Base-by-base conservation (phyloP, 108 stramenopile species). In the Seminavis robusta region DNA sequence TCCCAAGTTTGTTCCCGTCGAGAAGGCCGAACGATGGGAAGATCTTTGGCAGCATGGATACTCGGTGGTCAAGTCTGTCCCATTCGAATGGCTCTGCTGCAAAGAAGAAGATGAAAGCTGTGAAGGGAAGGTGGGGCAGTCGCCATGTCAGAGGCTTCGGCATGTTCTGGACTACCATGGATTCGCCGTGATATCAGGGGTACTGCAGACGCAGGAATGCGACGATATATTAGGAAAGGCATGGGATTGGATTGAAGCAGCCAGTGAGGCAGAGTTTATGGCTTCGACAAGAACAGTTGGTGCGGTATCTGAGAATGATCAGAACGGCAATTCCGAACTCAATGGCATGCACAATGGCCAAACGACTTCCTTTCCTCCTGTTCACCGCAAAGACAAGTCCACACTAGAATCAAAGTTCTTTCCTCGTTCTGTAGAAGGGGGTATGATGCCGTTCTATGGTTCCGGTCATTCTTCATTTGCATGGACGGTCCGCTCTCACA, bases 381-480 rank as follows among this genome's bases (percentile, higher is more conserved):
- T 49, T 56, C 54, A 54, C n/a, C 17, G 47, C 17, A 23, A n/a
- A n/a, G n/a, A n/a, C n/a, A n/a, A n/a, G n/a, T n/a, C n/a, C n/a
- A n/a, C n/a, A n/a, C n/a, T n/a, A n/a, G n/a, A n/a, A 16, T 52
- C 49, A 27, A 31, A 17, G 1, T 45, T 37, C 60, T 61, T 21
- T 30, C 60, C 60, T 13, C 33, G 21, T 1, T 45, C 19, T 11
- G 21, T 68, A 4, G 67, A 68, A 60, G 67, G 67, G 13, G 59
- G 67, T 1, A 59, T 68, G 26, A 30, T 68, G n/a, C 67, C 67
- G 9, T 68, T 68, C 40, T 68, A 57, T 40, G 67, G 67, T 23
- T 68, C 67, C 7, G 67, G 67, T 10, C 59, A 68, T 57, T 61
- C 59, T 0, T 19, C 48, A 1, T 60, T 60, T 33, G 59, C 59